Conservation (phyloP, 345 rosid genomes). For the Eucalyptus tenuipes region DNA sequence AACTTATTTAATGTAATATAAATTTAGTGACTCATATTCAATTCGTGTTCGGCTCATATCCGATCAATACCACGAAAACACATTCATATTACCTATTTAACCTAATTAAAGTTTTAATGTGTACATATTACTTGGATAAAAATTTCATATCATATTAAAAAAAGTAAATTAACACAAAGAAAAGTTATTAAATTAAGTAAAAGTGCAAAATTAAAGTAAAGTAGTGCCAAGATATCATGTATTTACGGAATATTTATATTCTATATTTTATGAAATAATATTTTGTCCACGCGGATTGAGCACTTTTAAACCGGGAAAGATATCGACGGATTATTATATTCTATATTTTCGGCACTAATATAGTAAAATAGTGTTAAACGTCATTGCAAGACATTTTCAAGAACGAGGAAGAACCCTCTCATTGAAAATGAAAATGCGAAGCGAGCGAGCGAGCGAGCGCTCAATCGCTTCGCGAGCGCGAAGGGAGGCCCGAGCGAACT, state of each 20-base stretch:
- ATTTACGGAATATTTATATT: background rate
- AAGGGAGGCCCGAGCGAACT: background rate
- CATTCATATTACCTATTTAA: background rate
- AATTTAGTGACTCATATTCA: too few species aligned
- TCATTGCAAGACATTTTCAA: background rate
- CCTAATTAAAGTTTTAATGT: background rate
- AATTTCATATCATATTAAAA: background rate
- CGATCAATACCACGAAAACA: accelerated
- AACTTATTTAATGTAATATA: too few species aligned
- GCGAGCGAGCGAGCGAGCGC: background rate
- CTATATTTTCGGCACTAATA: background rate
- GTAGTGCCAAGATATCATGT: background rate
- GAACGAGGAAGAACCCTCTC: background rate
- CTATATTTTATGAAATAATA: too few species aligned
- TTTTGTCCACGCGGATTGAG: background rate
- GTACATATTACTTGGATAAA: background rate
- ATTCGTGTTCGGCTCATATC: too few species aligned
- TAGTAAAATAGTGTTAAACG: background rate
- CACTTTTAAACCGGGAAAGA: background rate
- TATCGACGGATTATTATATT: background rate
- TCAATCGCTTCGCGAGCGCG: too few species aligned
- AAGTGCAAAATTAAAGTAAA: too few species aligned
- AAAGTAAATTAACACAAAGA: background rate
- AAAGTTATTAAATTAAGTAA: too few species aligned
- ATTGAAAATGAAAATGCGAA: background rate